Evolutionary conservation across 2,329 filamentous ascomycete species (phyloP).

Genomic region (Fusarium guadeloupense): DNA sequence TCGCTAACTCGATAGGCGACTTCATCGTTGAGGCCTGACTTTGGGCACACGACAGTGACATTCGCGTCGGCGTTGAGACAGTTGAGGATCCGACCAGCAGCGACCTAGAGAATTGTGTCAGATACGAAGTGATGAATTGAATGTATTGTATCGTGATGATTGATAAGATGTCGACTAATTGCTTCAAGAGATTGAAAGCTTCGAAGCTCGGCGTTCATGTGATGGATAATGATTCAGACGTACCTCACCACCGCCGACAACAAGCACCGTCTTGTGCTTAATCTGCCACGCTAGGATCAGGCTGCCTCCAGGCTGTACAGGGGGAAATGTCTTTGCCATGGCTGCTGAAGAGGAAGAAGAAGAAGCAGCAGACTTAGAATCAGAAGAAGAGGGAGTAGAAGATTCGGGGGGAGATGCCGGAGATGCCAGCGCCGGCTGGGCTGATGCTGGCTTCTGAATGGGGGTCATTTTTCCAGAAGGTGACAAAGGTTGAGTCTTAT

Average conservation of each 20-base stretch:
- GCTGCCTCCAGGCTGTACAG: constrained; percentile 89
- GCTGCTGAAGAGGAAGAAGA: constrained; percentile 11
- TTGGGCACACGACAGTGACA: constrained; percentile 85
- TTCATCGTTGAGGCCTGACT: constrained; percentile 84
- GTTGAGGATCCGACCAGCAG: constrained; percentile 91
- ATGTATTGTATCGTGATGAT: neutral
- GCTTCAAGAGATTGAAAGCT: neutral
- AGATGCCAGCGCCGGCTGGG: constrained; percentile 37
- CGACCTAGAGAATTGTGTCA: constrained; percentile 72
- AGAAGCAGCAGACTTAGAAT: constrained; percentile 11
- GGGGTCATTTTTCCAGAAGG: constrained; percentile 36
- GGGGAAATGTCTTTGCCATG: constrained; percentile 69
- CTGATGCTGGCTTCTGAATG: constrained; percentile 38
- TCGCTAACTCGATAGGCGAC: constrained; percentile 82
- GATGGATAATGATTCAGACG: constrained; percentile 41
- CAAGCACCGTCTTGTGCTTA: constrained; percentile 85
- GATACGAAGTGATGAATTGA: neutral
- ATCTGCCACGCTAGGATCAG: constrained; percentile 97
- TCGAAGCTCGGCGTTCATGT: constrained; percentile 19
- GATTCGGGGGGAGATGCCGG: constrained; percentile 35
- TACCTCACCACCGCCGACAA: constrained; percentile 95
- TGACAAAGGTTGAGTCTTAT: constrained; percentile 30
- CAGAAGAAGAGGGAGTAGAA: constrained; percentile 21
- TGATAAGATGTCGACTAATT: neutral
- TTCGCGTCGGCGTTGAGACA: constrained; percentile 93